Percentiles rank a stretch among this genome's conserved stretches.
Conservation (phyloP, 441 rosid species). For the Oxalis stricta region DNA sequence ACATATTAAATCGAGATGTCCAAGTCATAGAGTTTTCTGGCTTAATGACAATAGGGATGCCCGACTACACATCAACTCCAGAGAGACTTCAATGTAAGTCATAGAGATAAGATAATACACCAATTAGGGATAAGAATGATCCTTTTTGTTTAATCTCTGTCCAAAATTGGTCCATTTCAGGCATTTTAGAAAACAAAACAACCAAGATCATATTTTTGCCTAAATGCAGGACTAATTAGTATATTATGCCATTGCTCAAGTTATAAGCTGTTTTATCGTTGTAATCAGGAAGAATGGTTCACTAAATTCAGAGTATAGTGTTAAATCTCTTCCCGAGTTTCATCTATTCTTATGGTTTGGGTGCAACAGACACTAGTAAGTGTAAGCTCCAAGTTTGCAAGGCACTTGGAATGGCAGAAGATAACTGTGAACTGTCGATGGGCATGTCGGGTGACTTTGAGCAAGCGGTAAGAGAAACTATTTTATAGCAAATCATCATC, state of each 20-base stretch:
- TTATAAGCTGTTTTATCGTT: not conserved
- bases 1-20: constrained; percentile 49
- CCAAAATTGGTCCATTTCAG: too few relatives aligned
- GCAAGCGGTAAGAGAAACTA: constrained; percentile 48
- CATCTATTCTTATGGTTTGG: constrained; percentile 1
- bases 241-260: too few relatives aligned
- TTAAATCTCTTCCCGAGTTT: not conserved
- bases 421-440: constrained; percentile 72
- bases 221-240: too few relatives aligned
- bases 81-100: constrained; percentile 63
- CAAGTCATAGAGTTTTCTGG: constrained; percentile 67
- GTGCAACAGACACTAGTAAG: constrained; percentile 41
- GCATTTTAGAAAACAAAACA: too few relatives aligned
- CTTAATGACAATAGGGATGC: constrained; percentile 89
- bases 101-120: not conserved
- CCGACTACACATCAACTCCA: constrained; percentile 75
- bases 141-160: too few relatives aligned
- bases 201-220: too few relatives aligned
- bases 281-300: not conserved
- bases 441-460: constrained; percentile 92
- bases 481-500: too few relatives aligned
- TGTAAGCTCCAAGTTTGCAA: constrained; percentile 70
- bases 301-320: not conserved
- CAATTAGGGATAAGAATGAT: not conserved
- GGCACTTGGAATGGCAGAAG: constrained; percentile 56